Percentiles rank a stretch among this genome's conserved stretches.
Conservation (phyloP, 2,329 filamentous ascomycete genomes). For the Fusarium sp. region DNA sequence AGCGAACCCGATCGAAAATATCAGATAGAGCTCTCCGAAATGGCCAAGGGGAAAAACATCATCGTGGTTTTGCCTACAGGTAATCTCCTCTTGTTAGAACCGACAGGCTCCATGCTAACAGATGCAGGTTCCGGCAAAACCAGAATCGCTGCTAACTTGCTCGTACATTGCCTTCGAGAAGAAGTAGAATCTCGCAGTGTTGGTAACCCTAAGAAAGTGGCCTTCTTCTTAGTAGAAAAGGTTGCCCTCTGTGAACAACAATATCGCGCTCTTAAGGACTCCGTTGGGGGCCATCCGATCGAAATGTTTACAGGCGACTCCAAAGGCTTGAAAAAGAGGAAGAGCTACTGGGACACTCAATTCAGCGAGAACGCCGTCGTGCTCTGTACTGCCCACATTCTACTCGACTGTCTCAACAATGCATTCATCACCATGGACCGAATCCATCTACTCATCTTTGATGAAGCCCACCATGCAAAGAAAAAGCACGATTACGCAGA, state of each 20-base stretch:
- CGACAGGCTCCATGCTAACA: neutral
- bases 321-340: conserved; percentile 55
- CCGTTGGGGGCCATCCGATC: conserved; percentile 78
- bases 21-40: conserved; percentile 90
- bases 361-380: conserved; percentile 79
- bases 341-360: conserved; percentile 64
- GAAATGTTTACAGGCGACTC: conserved; percentile 81
- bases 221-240: conserved; percentile 92
- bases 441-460: conserved; percentile 92
- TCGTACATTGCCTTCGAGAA: conserved; percentile 79
- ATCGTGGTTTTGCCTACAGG: conserved; percentile 96
- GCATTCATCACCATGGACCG: conserved; percentile 83
- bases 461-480: conserved; percentile 96
- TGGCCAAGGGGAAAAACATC: conserved; percentile 84
- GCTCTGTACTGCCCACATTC: conserved; percentile 91
- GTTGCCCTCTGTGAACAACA: conserved; percentile 94
- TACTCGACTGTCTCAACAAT: conserved; percentile 81
- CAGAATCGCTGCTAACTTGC: conserved; percentile 88
- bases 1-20: conserved; percentile 77
- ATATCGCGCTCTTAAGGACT: conserved; percentile 81
- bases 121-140: conserved; percentile 88
- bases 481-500: conserved; percentile 91
- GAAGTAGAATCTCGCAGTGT: conserved; percentile 77
- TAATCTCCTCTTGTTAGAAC: conserved; percentile 45
- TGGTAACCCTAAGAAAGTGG: conserved; percentile 71